Base-by-base conservation (phyloP, 1,139 yeast genomes). In the Pichia cactophila region DNA sequence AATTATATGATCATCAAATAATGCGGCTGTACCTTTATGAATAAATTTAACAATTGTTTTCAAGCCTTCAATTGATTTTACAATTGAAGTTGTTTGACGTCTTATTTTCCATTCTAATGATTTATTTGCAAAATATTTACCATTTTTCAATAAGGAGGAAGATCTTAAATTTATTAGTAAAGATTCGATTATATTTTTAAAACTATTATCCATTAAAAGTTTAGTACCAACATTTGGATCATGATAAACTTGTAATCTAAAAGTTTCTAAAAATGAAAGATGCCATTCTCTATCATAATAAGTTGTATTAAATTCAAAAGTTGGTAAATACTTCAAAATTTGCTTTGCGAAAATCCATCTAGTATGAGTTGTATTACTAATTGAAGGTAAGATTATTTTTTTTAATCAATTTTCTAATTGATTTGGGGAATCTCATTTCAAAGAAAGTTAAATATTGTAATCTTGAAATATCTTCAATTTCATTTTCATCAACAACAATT, bases 221-320 rank as follows among this genome's bases (percentile, higher is more conserved):
- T 80, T 74, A 36, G 62, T 59, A 2, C 63, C 64, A 14, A 58
- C 50, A 37, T 56, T 50, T 10, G 66, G 65, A 50, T 63, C 67
- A 48, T 58, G 58, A 49, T 57, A 80, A 17, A 83, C 66, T 58
- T 85, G 94, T 3, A 78, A 71, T 9, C 82, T 68, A 39, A 82
- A 73, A 44, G 82, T 82, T 35, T 70, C 64, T 45, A 82, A 55
- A 5, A 78, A 68, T 43, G 78, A 78, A 39, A 81, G 64, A 52
- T 75, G 78, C 53, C 84, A 86, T 61, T 85, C 92, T 51, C 90
- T 69, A 59, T 85, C 94, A 31, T 74, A 63, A 20, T 66, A 61
- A 5, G 80, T 77, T 51, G 73, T 67, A 5, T 74, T 69, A 2
- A 70, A 68, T 14, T 80, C 66, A 47, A 81, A 63, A 16, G 73